Evolutionary conservation across 352 stramenopile species (phyloP), one percentile per base, ranked within the genome.

Genomic region (Globisporangium rhizosaccharum): DNA sequence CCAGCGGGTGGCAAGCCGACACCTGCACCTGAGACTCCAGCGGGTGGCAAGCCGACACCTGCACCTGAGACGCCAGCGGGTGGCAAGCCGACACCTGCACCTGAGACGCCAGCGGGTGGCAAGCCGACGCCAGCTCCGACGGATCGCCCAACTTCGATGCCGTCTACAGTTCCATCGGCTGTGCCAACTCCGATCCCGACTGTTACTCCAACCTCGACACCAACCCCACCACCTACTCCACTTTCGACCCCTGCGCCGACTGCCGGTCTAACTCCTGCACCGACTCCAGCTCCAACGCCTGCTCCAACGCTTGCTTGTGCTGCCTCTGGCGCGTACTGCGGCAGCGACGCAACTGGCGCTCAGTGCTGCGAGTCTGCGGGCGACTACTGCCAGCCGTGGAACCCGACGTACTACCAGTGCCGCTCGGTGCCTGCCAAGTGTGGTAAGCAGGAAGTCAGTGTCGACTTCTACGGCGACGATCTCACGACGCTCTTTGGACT

Each of bases 341-440:
- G 33, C 33, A 57, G 25, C 51, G 53, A 66, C 26, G 25, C 41
- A 7, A n/a, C 46, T 14, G 61, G 61, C 18, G 57, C 33, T 2
- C 25, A 28, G 39, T 68, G 62, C 57, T 68, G 62, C 23, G 18
- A 51, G 20, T 47, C 33, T 39, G 8, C 25, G 26, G 55, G 57
- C 0, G 25, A 54, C 15, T 67, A 67, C 61, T 65, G 65, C 30
- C 64, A 70, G 56, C 64, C 64, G 25, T 67, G 64, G 64, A 70
- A 70, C 64, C 54, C 55, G 11, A n/a, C 7, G n/a, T 70, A 64
- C 45, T 59, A 59, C 45, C 54, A 59, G 30, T 59, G 54, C 17
- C 41, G 41, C 8, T 26, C 54, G 20, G 15, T 17, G 30, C 23
- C 42, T 11, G 25, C 15, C 8, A 33, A 59, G 45, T 59, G 54